Evolutionary conservation across 208 protist genomes (phyloP), one percentile per base, ranked within the genome.

Genomic region (Crithidia bombi): DNA sequence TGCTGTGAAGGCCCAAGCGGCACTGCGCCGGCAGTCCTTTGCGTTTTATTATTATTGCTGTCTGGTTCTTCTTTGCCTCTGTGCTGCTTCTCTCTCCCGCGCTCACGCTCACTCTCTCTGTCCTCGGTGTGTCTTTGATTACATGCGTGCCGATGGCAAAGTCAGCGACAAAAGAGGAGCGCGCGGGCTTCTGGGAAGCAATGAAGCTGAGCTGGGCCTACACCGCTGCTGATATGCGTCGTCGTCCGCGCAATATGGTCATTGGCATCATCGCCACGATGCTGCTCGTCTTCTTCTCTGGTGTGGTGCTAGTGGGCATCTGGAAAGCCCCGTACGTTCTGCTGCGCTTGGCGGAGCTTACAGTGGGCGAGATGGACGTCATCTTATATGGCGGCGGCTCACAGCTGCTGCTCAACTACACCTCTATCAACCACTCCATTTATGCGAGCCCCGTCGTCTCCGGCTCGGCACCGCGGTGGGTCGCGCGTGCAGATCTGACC

Each of bases 241-340:
- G 77, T 15, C 79, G 90, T 12, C 82, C 82, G 54, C 78, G 85
- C 19, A 95, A 92, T 49, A 79, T 63, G 57, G 23, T 75, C 57
- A 90, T 92, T 58, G 90, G 90, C 38, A 44, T 85, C 30, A 11
- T 91, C 14, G 75, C 90, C 7, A 79, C 86, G 9, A 33, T 92
- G 32, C 26, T 90, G 25, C 73, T 95, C 43, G 82, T 93, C 36
- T 84, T 92, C 58, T 92, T 95, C 62, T 69, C 83, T 19, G 81
- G 78, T 9, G 23, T 81, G 7, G 52, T 92, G n/a, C 35, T 95
- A 38, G 36, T 77, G 3, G 75, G 65, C 2, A 81, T 93, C 11
- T 63, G 49, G 57, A 95, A 95, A 69, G 75, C 78, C 4, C 85
- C 90, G n/a, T 89, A 88, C 62, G 49, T 95, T 0, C 47, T 93